These are phyloP conservation scores for Ceratocystis eucalypticola DNA, from an alignment of 2,329 filamentous ascomycete genomes.

Conservation along the genomic window DNA sequence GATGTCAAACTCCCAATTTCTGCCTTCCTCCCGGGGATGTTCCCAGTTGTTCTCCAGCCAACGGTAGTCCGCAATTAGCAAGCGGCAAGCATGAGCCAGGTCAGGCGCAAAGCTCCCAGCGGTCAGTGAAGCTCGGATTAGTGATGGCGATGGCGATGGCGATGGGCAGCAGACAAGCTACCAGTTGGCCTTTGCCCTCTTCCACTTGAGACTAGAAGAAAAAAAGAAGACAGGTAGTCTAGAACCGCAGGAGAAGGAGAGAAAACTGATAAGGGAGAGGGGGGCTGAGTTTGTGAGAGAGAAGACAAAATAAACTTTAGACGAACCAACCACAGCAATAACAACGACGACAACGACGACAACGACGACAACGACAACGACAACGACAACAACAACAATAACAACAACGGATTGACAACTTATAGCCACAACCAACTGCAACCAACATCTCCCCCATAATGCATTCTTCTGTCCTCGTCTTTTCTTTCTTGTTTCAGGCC, in stretches of 20 bases:
- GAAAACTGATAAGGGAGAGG: background rate
- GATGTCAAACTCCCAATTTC: background rate
- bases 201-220: background rate
- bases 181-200: background rate
- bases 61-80: conserved; percentile 8
- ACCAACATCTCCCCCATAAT: background rate
- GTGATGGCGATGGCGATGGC: background rate
- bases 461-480: background rate
- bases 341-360: background rate
- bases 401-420: background rate
- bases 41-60: conserved; percentile 3
- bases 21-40: background rate
- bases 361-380: background rate
- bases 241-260: background rate
- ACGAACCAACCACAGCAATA: background rate
- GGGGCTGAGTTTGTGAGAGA: background rate
- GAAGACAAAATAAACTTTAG: background rate
- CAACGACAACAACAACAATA: background rate
- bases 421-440: background rate
- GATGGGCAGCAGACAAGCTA: background rate
- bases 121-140: conserved; percentile 6
- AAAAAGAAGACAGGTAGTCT: background rate
- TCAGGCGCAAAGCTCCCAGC: conserved; percentile 3
- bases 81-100: conserved; percentile 6
- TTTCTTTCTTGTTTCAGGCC: conserved; percentile 2